Percentiles rank a stretch among this genome's conserved stretches.
phyloP scores from a whole-genome alignment of 768 basidiomycete species.

The Phaffia tasmanica region DNA sequence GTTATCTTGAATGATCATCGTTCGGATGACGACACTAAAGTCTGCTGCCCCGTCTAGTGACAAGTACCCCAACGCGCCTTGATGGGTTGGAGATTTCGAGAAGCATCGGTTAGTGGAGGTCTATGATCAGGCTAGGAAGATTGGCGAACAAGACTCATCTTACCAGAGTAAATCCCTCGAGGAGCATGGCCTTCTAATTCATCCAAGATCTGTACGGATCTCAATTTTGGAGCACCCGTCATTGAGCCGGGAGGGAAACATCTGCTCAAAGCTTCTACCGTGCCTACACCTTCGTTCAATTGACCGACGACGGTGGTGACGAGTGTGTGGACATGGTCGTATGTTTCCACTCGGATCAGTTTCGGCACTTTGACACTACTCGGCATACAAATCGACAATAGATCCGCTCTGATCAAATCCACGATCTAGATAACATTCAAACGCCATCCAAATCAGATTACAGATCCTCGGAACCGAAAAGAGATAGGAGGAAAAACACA shows the following conservation, averaged over 20 bases:
- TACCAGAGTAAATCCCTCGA: conserved; percentile 65
- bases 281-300: conserved; percentile 44
- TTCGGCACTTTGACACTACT: conserved; percentile 70
- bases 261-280: conserved; percentile 64
- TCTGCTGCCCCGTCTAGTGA: conserved; percentile 77
- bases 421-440: conserved; percentile 49
- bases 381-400: conserved; percentile 64
- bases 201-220: conserved; percentile 80
- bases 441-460: neutral
- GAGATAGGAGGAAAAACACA: neutral
- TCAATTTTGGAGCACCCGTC: conserved; percentile 94
- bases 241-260: conserved; percentile 90
- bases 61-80: conserved; percentile 84
- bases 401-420: conserved; percentile 85
- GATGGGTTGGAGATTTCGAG: neutral
- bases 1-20: conserved; percentile 48
- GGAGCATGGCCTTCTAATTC: conserved; percentile 55
- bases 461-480: neutral
- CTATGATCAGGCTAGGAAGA: neutral
- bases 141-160: neutral
- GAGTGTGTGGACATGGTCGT: conserved; percentile 87
- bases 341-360: conserved; percentile 80
- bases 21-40: conserved; percentile 89
- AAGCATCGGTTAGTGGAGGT: neutral
- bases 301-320: conserved; percentile 84